A percentile compares a stretch with the other conserved stretches of the same genome.
phyloP scores from a whole-genome alignment of 441 rosid species.

The Gossypium aridum region DNA sequence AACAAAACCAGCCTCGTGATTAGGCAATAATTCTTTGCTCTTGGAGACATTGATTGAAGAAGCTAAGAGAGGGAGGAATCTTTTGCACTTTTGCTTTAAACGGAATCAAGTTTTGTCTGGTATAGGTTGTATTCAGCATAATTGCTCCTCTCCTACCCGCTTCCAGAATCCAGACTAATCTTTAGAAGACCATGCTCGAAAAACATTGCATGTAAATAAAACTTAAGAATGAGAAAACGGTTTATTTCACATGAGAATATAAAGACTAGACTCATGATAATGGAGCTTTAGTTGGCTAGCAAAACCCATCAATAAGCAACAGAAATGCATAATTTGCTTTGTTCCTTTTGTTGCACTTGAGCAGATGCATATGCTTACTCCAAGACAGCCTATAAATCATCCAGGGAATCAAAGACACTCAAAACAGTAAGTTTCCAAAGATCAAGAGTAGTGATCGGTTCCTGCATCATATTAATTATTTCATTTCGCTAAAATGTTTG shows the following conservation, averaged over 20 bases:
- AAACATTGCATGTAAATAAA: background rate
- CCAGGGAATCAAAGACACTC: conserved; percentile 32
- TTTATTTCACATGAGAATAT: background rate
- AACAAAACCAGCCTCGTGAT: background rate
- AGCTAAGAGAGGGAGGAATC: background rate
- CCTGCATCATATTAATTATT: background rate
- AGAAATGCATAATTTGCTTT: background rate
- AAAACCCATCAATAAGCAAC: background rate
- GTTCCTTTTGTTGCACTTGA: background rate
- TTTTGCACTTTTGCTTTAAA: background rate
- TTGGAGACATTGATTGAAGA: background rate
- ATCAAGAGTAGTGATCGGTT: background rate
- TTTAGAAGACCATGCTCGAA: background rate
- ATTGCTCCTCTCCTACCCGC: background rate
- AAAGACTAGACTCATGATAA: background rate
- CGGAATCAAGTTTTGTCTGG: background rate
- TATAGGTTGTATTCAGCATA: background rate
- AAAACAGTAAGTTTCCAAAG: conserved; percentile 40
- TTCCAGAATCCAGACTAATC: background rate
- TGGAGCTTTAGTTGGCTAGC: background rate
- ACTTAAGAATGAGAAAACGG: background rate
- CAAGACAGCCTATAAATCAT: conserved; percentile 45
- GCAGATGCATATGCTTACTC: conserved; percentile 50
- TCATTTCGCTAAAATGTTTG: conserved; percentile 5
- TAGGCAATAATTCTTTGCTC: background rate